Conservation (phyloP, 805 yeast species). For the Groenewaldozyma tartarivorans region DNA sequence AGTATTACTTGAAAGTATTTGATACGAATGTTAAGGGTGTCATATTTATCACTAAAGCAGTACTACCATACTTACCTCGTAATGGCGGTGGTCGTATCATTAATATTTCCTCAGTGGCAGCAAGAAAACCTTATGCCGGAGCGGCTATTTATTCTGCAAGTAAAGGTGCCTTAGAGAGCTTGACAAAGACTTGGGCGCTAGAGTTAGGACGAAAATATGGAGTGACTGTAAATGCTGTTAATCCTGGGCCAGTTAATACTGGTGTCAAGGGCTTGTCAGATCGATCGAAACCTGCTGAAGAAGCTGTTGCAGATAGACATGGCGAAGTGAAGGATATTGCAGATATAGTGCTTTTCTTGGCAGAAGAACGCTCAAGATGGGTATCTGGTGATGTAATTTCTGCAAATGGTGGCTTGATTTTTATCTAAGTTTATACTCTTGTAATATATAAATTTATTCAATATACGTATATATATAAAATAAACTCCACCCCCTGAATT, state of each 20-base stretch:
- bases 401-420: slow-evolving; percentile 17
- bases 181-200: slow-evolving; percentile 12
- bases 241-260: slow-evolving; percentile 16
- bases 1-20: slow-evolving; percentile 6
- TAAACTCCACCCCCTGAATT: too few relatives aligned
- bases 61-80: slow-evolving; percentile 10
- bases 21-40: slow-evolving; percentile 13
- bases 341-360: slow-evolving; percentile 9
- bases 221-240: slow-evolving; percentile 12
- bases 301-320: slow-evolving; percentile 1
- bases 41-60: slow-evolving; percentile 11
- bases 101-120: slow-evolving; percentile 10
- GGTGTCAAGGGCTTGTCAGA: slow-evolving; percentile 8
- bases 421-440: too few relatives aligned
- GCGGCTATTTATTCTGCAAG: slow-evolving; percentile 10
- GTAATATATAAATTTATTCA: too few relatives aligned
- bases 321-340: slow-evolving; percentile 13
- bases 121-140: slow-evolving; percentile 6
- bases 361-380: slow-evolving; percentile 14
- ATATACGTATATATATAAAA: too few relatives aligned
- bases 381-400: slow-evolving; percentile 11
- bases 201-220: slow-evolving; percentile 13
- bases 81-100: slow-evolving; percentile 12
- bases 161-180: slow-evolving; percentile 15
- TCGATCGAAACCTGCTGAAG: slow-evolving; percentile 2